These are phyloP conservation scores for Medicago ruthenica DNA, from an alignment of 306 rosid species.

Conservation along the genomic window DNA sequence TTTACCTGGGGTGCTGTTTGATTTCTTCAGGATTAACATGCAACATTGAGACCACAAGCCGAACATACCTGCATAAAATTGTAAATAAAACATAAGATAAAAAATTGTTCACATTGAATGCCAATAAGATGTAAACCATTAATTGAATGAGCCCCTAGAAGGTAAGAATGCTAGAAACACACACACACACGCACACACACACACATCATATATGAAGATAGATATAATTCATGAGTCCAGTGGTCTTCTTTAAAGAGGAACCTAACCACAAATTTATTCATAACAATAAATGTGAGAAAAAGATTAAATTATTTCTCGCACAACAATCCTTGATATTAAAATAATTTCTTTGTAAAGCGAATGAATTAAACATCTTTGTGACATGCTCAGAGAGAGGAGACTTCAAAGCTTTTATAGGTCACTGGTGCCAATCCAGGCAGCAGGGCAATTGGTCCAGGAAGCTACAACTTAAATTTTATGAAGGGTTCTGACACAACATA, in stretches of 20 bases:
- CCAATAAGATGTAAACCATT: slow-evolving; percentile 15
- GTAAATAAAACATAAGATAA: slow-evolving; percentile 27
- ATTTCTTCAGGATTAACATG: slow-evolving; percentile 69
- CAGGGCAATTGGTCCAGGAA: not conserved
- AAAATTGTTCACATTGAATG: not conserved
- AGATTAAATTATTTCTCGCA: not conserved
- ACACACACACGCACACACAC: not conserved
- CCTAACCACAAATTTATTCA: not conserved
- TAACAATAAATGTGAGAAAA: not conserved
- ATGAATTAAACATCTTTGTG: not conserved
- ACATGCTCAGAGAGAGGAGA: not conserved
- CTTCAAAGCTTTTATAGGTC: not conserved
- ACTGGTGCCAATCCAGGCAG: not conserved
- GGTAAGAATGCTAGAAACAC: slow-evolving; percentile 5
- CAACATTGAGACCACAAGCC: slow-evolving; percentile 69
- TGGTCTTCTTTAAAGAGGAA: slow-evolving; percentile 1
- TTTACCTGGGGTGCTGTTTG: slow-evolving; percentile 80
- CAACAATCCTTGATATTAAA: not conserved
- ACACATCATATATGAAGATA: slow-evolving; percentile 3
- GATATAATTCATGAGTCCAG: slow-evolving; percentile 10
- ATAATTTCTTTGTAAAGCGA: too few species aligned
- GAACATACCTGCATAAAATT: slow-evolving; percentile 76
- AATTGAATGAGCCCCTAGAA: slow-evolving; percentile 30
- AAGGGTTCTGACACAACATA: not conserved
- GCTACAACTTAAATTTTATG: not conserved